These are phyloP conservation scores for Prunus yedoensis DNA, from an alignment of 331 rosid genomes.

Conservation along the genomic window DNA sequence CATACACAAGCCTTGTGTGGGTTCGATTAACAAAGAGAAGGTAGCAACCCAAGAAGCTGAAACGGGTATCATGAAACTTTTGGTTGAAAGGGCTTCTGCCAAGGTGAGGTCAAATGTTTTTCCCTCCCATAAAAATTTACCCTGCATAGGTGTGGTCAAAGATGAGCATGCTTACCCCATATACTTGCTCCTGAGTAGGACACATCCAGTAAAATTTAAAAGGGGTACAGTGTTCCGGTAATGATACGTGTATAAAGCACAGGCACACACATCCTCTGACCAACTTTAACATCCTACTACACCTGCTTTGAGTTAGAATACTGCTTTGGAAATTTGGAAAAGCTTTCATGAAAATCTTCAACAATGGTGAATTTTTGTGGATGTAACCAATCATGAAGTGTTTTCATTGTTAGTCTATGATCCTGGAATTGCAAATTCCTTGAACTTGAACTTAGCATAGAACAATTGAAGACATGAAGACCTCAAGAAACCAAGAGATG, in stretches of 20 bases:
- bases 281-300: neutral
- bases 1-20: conserved; percentile 70
- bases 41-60: conserved; percentile 80
- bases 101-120: conserved; percentile 46
- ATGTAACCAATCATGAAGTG: neutral
- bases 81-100: conserved; percentile 63
- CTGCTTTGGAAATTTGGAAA: neutral
- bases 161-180: neutral
- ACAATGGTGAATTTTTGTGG: neutral
- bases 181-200: neutral
- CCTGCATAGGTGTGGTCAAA: neutral
- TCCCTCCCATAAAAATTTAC: neutral
- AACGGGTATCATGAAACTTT: conserved; percentile 71
- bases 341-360: neutral
- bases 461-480: neutral
- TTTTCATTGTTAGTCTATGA: neutral
- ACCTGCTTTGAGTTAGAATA: neutral
- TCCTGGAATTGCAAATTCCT: neutral
- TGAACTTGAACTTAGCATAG: neutral
- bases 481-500: neutral
- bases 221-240: neutral
- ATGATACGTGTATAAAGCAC: neutral
- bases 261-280: neutral
- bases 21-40: conserved; percentile 69
- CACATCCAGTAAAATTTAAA: neutral